A percentile compares a stretch with the other conserved stretches of the same genome.
These are phyloP conservation scores for Pleurotus sapidus DNA, from an alignment of 768 basidiomycete species.

Conservation along the genomic window DNA sequence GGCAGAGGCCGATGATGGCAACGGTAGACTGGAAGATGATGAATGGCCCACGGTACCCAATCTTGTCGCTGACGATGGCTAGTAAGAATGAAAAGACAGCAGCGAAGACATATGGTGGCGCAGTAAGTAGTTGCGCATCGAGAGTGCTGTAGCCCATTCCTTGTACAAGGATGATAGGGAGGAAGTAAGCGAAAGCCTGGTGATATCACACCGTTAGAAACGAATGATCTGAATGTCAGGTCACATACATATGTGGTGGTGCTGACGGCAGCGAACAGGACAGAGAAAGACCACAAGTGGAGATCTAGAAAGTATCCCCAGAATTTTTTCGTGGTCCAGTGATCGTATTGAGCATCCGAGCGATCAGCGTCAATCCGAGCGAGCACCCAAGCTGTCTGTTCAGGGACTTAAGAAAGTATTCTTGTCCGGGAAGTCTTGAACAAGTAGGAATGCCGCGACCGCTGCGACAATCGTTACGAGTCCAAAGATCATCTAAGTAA, in stretches of 20 bases:
- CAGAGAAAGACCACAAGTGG: constrained; percentile 23
- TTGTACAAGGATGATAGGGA: constrained; percentile 27
- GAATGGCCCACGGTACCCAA: constrained; percentile 28
- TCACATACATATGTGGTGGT: constrained; percentile 32
- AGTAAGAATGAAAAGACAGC: constrained; percentile 32
- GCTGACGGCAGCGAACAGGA: constrained; percentile 31
- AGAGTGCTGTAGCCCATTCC: constrained; percentile 29
- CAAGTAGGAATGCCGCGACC: constrained; percentile 26
- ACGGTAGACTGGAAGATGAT: constrained; percentile 29
- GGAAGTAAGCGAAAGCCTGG: constrained; percentile 23
- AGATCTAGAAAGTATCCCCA: constrained; percentile 32
- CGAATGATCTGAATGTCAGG: background rate
- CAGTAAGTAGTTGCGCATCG: constrained; percentile 28
- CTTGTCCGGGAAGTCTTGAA: constrained; percentile 33
- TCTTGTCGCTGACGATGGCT: constrained; percentile 35
- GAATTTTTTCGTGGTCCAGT: constrained; percentile 26
- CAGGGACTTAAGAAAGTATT: constrained; percentile 29
- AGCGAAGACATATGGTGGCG: constrained; percentile 32
- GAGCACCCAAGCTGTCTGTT: constrained; percentile 28
- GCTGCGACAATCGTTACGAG: constrained; percentile 27
- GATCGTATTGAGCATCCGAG: constrained; percentile 33
- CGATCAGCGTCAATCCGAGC: constrained; percentile 33
- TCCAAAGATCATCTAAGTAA: constrained; percentile 18
- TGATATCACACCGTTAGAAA: background rate
- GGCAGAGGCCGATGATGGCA: constrained; percentile 22